Percentiles rank a stretch among this genome's conserved stretches.
These are phyloP conservation scores for Irpex sp. DNA, from an alignment of 1,284 basidiomycete genomes.

Conservation along the genomic window DNA sequence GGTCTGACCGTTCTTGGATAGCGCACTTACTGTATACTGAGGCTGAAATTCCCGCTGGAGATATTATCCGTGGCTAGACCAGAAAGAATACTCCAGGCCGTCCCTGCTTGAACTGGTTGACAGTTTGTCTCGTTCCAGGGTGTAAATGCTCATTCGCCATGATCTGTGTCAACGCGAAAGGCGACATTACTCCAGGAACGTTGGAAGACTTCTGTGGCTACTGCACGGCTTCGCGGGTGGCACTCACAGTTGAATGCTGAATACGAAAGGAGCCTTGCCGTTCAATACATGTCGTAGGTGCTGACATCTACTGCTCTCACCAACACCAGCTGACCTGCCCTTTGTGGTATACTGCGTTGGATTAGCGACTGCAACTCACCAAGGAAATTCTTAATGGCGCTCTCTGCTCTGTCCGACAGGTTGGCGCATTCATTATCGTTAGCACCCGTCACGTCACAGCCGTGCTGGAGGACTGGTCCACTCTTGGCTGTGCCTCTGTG, in stretches of 20 bases:
- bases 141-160: neutral
- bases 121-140: constrained; percentile 2
- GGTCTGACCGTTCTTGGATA: neutral
- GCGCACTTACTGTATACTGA: neutral
- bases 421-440: neutral
- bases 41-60: neutral
- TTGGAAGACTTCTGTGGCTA: neutral
- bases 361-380: neutral
- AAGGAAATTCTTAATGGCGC: neutral
- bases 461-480: neutral
- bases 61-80: neutral
- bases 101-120: neutral
- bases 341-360: neutral
- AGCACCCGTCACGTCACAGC: neutral
- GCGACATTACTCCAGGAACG: constrained; percentile 16
- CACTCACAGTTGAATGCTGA: neutral
- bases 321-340: constrained; percentile 2
- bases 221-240: neutral
- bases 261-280: neutral
- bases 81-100: neutral
- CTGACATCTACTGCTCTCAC: neutral
- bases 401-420: neutral
- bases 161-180: neutral
- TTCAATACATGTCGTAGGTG: neutral
- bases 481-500: neutral